Conservation (phyloP, 73 alveolate genomes). For the Stentor coeruleus region DNA sequence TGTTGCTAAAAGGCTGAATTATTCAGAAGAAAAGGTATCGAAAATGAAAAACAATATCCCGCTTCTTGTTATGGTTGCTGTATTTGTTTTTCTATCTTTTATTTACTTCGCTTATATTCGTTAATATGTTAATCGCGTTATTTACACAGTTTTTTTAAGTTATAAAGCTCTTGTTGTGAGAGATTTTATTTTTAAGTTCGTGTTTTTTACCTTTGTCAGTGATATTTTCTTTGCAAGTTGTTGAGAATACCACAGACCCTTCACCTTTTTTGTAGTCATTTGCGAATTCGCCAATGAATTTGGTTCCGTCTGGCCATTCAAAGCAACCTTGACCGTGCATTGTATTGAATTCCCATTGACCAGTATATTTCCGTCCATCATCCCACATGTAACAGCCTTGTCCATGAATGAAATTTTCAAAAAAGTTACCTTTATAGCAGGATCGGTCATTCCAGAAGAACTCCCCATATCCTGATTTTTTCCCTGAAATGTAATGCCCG, state of each 20-base stretch:
- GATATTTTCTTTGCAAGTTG: constrained; percentile 50
- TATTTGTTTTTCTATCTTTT: too few species aligned
- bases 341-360: constrained; percentile 57
- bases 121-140: too few species aligned
- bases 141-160: too few species aligned
- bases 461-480: constrained; percentile 62
- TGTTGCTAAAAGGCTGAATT: too few species aligned
- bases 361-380: constrained; percentile 65
- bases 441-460: constrained; percentile 44
- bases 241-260: constrained; percentile 34
- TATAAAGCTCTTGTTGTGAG: background rate
- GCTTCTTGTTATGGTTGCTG: too few species aligned
- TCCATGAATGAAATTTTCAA: constrained; percentile 49
- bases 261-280: constrained; percentile 51
- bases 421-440: constrained; percentile 48
- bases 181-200: background rate
- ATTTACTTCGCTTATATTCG: too few species aligned
- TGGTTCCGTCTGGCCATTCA: constrained; percentile 54
- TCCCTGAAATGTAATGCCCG: constrained; percentile 44
- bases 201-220: too few species aligned
- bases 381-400: constrained; percentile 63
- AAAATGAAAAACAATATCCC: too few species aligned
- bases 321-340: constrained; percentile 56
- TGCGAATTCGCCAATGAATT: constrained; percentile 55
- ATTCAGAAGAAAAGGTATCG: too few species aligned